These are phyloP conservation scores for Lantana camara DNA, from an alignment of 257 asterid genomes.

Conservation along the genomic window DNA sequence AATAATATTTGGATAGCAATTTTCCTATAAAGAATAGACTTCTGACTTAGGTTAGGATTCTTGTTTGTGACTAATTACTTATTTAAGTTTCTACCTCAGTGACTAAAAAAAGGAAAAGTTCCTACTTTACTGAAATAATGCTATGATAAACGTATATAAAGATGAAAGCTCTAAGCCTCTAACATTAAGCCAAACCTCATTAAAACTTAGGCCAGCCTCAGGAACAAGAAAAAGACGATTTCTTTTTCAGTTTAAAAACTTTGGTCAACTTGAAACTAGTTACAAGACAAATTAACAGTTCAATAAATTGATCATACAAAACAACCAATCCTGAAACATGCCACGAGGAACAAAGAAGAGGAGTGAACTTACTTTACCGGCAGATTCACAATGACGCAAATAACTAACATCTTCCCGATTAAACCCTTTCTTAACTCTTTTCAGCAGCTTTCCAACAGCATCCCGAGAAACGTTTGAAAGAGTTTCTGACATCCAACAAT, in stretches of 20 bases:
- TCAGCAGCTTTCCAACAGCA: conserved; percentile 68
- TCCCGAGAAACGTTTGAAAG: conserved; percentile 66
- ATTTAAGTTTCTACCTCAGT: neutral
- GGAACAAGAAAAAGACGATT: neutral
- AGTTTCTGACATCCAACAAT: conserved; percentile 53
- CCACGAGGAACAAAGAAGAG: conserved; percentile 11
- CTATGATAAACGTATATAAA: neutral
- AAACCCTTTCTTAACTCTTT: conserved; percentile 60
- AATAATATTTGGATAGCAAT: neutral
- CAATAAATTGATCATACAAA: neutral
- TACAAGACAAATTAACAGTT: neutral
- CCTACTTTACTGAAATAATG: neutral
- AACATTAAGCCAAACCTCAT: conserved; percentile 12
- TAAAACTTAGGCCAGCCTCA: neutral
- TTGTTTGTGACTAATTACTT: neutral
- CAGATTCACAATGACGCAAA: conserved; percentile 47
- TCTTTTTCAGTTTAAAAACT: neutral
- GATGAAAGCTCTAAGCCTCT: neutral
- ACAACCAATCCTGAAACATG: neutral
- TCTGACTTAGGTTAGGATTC: neutral
- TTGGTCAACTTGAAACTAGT: neutral
- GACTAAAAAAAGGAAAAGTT: no score
- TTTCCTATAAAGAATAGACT: neutral
- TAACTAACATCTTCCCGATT: conserved; percentile 57
- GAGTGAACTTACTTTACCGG: conserved; percentile 38